Conservation (phyloP, 1,284 basidiomycete species). For the Cutaneotrichosporon cyanovorans region DNA sequence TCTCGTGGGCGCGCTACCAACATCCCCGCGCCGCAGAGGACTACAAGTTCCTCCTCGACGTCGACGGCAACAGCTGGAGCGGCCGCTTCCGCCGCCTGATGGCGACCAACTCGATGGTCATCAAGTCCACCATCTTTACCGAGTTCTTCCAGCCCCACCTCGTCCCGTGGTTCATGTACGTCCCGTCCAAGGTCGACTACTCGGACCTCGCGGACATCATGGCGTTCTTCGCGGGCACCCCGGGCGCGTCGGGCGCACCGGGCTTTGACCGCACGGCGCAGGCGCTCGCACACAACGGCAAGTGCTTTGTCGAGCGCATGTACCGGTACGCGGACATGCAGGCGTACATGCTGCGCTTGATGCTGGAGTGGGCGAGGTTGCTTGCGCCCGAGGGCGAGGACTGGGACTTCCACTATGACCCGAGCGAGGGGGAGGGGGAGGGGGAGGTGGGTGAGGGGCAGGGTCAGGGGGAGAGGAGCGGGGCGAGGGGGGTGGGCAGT, state of each 20-base stretch:
- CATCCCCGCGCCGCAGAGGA: too few species aligned
- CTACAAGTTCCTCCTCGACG: constrained; percentile 24
- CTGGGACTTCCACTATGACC: constrained; percentile 12
- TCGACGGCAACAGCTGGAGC: constrained; percentile 48
- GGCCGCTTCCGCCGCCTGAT: constrained; percentile 43
- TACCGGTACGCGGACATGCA: constrained; percentile 44
- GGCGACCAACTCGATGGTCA: constrained; percentile 47
- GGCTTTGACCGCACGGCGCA: constrained; percentile 43
- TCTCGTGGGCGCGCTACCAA: constrained; percentile 35
- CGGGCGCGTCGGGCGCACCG: constrained; percentile 31
- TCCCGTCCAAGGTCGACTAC: constrained; percentile 43
- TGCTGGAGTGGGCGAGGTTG: constrained; percentile 40
- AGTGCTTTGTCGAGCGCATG: constrained; percentile 44
- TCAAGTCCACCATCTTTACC: constrained; percentile 47
- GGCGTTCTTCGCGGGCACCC: constrained; percentile 43
- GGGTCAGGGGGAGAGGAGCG: too few species aligned
- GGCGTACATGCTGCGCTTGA: constrained; percentile 45
- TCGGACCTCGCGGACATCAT: constrained; percentile 42
- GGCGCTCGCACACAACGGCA: constrained; percentile 41
- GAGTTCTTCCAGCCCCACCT: constrained; percentile 45
- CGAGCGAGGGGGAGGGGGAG: too few species aligned
- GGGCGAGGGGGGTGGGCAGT: too few species aligned
- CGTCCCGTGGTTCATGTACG: constrained; percentile 46
- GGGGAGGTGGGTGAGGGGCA: too few species aligned
- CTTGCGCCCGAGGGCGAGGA: constrained; percentile 6